Percentiles rank a stretch among this genome's conserved stretches.
Evolutionary conservation across 73 alveolate species (phyloP).

Genomic region (Tetrahymena thermophila): DNA sequence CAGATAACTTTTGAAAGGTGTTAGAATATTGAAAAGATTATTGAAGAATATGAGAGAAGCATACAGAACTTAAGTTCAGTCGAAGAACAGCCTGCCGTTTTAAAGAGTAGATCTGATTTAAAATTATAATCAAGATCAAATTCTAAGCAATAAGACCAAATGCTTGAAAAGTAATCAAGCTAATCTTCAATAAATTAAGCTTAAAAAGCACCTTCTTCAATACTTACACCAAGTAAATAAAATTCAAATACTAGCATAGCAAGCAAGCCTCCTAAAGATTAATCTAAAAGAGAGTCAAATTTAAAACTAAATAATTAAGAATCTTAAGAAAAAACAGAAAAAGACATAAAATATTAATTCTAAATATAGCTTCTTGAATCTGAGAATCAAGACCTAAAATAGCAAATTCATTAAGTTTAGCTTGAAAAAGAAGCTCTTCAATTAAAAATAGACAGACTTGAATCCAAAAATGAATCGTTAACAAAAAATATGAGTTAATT

Average conservation of each 20-base stretch:
- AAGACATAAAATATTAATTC: not conserved
- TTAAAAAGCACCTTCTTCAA: not conserved
- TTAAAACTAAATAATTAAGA: not conserved
- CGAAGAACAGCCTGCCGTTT: not conserved
- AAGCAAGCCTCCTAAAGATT: not conserved
- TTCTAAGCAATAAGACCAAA: not conserved
- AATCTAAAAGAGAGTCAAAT: not conserved
- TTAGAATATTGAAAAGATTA: not conserved
- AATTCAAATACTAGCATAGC: not conserved
- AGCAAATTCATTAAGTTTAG: not conserved
- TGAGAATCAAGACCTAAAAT: not conserved
- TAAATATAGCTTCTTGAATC: not conserved
- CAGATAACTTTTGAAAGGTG: not conserved
- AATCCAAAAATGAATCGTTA: not conserved
- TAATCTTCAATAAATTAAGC: not conserved
- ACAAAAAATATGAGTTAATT: not conserved
- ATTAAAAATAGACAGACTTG: not conserved
- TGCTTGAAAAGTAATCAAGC: not conserved
- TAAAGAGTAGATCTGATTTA: not conserved
- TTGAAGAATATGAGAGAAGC: not conserved
- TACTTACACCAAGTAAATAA: not conserved
- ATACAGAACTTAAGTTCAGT: not conserved
- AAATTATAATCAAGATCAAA: not conserved
- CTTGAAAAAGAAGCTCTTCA: not conserved
- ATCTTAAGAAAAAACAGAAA: not conserved